phyloP scores from a whole-genome alignment of 257 asterid species.

The Avicennia marina region DNA sequence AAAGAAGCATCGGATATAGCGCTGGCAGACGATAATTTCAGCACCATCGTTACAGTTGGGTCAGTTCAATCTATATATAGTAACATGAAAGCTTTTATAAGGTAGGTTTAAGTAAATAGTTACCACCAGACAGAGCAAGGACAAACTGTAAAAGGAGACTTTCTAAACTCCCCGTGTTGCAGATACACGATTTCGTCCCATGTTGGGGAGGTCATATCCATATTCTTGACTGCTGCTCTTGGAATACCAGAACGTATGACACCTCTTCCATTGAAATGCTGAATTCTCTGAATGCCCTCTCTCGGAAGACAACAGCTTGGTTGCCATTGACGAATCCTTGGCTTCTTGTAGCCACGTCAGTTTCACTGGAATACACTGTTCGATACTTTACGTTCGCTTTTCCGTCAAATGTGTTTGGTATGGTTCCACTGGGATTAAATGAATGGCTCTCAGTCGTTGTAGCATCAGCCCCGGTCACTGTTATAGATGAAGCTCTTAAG shows the following conservation, averaged over 20 bases:
- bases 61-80: constrained; percentile 82
- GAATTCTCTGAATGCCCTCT: constrained; percentile 82
- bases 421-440: constrained; percentile 54
- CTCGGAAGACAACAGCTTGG: constrained; percentile 89
- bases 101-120: no score
- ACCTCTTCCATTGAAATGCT: constrained; percentile 83
- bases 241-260: constrained; percentile 89
- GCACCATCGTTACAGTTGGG: constrained; percentile 88
- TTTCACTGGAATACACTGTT: constrained; percentile 61
- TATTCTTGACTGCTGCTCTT: constrained; percentile 80
- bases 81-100: constrained; percentile 93
- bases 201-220: constrained; percentile 86
- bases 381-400: constrained; percentile 67
- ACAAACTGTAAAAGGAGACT: no score
- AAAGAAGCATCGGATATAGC: constrained; percentile 90
- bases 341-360: constrained; percentile 74
- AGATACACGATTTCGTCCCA: constrained; percentile 94
- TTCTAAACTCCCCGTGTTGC: no score
- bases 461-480: constrained; percentile 66
- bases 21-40: constrained; percentile 90
- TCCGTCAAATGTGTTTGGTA: constrained; percentile 59
- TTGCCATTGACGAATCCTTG: constrained; percentile 92
- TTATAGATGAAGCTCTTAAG: constrained; percentile 67
- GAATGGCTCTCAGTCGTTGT: constrained; percentile 68
- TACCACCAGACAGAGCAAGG: no score